phyloP scores from a whole-genome alignment of 768 basidiomycete genomes.

The Mycena vulgaris region DNA sequence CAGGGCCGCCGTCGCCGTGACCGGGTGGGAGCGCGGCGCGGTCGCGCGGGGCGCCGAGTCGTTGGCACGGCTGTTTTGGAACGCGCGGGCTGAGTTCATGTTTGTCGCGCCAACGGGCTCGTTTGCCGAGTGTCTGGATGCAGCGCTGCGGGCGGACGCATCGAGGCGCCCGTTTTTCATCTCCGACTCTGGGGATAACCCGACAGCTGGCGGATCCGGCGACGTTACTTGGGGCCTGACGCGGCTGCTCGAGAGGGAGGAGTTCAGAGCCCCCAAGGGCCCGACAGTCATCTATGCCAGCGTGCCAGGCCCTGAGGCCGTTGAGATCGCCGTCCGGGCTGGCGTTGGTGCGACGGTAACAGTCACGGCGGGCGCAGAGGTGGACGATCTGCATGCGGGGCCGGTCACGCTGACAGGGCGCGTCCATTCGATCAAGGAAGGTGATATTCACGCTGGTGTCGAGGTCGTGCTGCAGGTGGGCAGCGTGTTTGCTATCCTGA shows the following conservation, averaged over 20 bases:
- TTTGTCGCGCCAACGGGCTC: constrained; percentile 18
- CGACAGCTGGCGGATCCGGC: constrained; percentile 19
- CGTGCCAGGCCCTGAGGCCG: constrained; percentile 20
- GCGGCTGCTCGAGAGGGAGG: constrained; percentile 20
- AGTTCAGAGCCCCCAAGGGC: constrained; percentile 15
- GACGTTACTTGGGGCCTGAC: constrained; percentile 20
- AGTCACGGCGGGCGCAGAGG: constrained; percentile 20
- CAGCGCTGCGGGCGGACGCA: constrained; percentile 15
- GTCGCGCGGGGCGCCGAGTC: constrained; percentile 18
- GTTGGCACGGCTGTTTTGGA: constrained; percentile 19
- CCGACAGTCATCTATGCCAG: constrained; percentile 20
- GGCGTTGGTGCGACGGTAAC: constrained; percentile 16
- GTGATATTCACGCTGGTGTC: constrained; percentile 17
- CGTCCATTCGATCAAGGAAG: constrained; percentile 19
- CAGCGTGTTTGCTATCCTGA: constrained; percentile 19
- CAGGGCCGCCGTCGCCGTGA: constrained; percentile 17
- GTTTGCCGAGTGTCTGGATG: constrained; percentile 19
- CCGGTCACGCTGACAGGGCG: constrained; percentile 20
- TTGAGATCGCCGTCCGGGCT: constrained; percentile 20
- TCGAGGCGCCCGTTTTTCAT: constrained; percentile 20
- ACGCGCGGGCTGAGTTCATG: constrained; percentile 14
- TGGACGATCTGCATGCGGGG: constrained; percentile 20
- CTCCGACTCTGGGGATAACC: constrained; percentile 22
- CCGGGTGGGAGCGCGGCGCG: constrained; percentile 16
- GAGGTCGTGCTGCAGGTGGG: constrained; percentile 17